Conservation (phyloP, 192 early-diverging fungal genomes). For the Gaertneriomyces sp. region DNA sequence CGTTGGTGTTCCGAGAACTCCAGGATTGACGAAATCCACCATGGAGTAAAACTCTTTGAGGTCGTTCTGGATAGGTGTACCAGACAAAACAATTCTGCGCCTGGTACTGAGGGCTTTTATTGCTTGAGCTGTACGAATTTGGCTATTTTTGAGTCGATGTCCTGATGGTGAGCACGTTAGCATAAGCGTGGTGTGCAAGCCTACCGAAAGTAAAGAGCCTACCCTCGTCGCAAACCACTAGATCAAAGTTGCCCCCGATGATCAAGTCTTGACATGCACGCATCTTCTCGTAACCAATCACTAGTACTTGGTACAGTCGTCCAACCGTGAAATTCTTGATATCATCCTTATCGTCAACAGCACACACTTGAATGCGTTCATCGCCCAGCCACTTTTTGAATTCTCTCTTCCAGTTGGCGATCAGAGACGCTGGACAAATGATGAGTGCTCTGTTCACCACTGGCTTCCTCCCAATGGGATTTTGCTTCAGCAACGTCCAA, state of each 20-base stretch:
- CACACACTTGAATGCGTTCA: slow-evolving; percentile 36
- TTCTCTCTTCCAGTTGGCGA: slow-evolving; percentile 52
- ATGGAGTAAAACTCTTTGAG: slow-evolving; percentile 72
- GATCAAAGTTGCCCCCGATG: slow-evolving; percentile 26
- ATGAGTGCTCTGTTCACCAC: slow-evolving; percentile 35
- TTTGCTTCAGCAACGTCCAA: slow-evolving; percentile 46
- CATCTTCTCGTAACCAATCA: slow-evolving; percentile 26
- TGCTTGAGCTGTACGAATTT: slow-evolving; percentile 31
- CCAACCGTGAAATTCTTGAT: slow-evolving; percentile 28
- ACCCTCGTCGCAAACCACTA: slow-evolving; percentile 48
- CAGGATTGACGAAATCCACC: slow-evolving; percentile 74
- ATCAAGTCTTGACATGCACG: slow-evolving; percentile 10
- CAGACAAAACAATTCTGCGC: slow-evolving; percentile 44
- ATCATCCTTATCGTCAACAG: slow-evolving; percentile 20
- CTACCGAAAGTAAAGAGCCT: neutral
- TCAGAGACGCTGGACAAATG: slow-evolving; percentile 49
- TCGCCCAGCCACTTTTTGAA: slow-evolving; percentile 56
- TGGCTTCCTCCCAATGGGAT: neutral
- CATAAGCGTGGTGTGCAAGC: neutral
- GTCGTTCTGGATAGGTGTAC: slow-evolving; percentile 64
- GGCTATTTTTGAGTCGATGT: slow-evolving; percentile 43
- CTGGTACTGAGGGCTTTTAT: slow-evolving; percentile 21
- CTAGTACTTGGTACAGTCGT: slow-evolving; percentile 28
- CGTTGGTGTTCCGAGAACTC: slow-evolving; percentile 3
- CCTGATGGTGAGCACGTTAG: slow-evolving; percentile 11